These are phyloP conservation scores for Syncephalastrum racemosum DNA, from an alignment of 371 early-diverging fungal species.

Conservation along the genomic window DNA sequence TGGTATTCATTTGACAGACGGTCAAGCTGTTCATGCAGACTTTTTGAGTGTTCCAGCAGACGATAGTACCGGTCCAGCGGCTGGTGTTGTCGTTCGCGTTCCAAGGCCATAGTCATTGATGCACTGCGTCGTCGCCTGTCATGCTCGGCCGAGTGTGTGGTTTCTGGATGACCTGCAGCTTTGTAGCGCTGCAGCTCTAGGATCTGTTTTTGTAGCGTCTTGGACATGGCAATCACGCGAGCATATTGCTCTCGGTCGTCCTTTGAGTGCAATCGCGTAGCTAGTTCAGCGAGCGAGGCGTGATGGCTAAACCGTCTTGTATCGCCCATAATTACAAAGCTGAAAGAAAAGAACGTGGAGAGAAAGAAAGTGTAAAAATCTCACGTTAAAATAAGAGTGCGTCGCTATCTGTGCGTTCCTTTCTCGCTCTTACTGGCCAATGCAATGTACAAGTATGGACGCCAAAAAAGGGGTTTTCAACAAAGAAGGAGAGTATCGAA, in stretches of 20 bases:
- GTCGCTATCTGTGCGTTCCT: no score
- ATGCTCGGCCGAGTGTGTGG: not conserved
- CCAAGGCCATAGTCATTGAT: no score
- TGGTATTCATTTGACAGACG: conserved; percentile 15
- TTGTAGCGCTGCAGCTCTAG: conserved; percentile 12
- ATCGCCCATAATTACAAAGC: no score
- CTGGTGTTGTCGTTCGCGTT: not conserved
- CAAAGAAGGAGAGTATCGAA: no score
- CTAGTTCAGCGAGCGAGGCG: conserved; percentile 1
- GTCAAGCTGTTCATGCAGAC: conserved; percentile 9
- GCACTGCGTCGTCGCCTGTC: no score
- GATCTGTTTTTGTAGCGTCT: conserved; percentile 13
- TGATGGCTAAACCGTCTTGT: no score
- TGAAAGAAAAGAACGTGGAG: no score
- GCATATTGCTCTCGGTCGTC: conserved; percentile 20
- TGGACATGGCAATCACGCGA: conserved; percentile 16
- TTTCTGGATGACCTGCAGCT: not conserved
- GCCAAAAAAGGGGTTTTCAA: no score
- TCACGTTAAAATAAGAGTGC: no score
- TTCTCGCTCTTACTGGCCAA: no score
- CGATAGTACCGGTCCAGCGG: conserved; percentile 18
- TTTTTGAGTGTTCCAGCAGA: conserved; percentile 17
- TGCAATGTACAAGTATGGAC: no score
- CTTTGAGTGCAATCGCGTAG: conserved; percentile 3
- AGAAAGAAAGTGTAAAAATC: no score